Conservation (phyloP, 2,329 filamentous ascomycete species). For the Fusarium sp. region DNA sequence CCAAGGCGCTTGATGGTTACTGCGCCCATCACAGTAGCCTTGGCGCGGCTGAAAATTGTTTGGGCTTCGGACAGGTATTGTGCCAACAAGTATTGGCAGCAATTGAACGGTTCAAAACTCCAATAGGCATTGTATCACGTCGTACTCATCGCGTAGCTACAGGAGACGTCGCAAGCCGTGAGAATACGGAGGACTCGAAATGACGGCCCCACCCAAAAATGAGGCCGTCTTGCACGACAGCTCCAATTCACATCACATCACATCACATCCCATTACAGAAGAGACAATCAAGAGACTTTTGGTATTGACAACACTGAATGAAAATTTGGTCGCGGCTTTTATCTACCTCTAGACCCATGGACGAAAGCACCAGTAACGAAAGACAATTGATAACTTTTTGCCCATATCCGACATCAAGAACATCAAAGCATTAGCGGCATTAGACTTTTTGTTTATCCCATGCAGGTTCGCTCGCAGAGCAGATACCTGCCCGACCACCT, state of each 20-base stretch:
- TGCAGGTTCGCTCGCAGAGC: conserved; percentile 32
- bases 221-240: neutral
- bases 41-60: neutral
- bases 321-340: conserved; percentile 37
- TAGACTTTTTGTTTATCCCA: conserved; percentile 15
- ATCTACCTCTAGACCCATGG: conserved; percentile 40
- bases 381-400: conserved; percentile 36
- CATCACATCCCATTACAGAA: neutral
- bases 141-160: neutral
- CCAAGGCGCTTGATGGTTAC: neutral
- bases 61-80: rapidly evolving
- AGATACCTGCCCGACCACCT: conserved; percentile 2
- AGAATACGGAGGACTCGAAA: neutral
- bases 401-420: conserved; percentile 30
- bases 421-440: conserved; percentile 42
- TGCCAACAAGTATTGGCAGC: neutral
- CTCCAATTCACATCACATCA: neutral
- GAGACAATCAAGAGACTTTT: too few species aligned
- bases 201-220: neutral
- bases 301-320: conserved; percentile 11
- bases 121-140: neutral
- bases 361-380: conserved; percentile 35
- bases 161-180: neutral
- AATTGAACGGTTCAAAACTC: neutral
- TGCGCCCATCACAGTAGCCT: rapidly evolving